phyloP scores from a whole-genome alignment of 768 basidiomycete species.

The Amanita rimosa region DNA sequence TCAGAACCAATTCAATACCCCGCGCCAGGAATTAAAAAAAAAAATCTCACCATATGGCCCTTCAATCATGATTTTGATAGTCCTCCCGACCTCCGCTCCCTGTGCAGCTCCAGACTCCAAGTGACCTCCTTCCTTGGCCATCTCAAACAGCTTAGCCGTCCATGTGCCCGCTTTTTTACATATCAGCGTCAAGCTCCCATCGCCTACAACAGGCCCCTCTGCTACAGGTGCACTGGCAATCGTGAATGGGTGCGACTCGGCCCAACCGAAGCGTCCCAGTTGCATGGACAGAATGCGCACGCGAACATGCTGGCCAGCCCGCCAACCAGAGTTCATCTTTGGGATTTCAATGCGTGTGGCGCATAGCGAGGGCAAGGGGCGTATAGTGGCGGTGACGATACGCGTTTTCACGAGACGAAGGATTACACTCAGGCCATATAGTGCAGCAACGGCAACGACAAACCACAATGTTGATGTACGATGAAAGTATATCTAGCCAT shows the following conservation, averaged over 20 bases:
- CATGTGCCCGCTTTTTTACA: constrained; percentile 38
- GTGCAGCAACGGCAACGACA: no score
- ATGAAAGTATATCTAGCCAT: no score
- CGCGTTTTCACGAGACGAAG: not conserved
- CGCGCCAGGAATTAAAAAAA: not conserved
- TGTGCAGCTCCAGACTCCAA: constrained; percentile 8
- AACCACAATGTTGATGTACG: no score
- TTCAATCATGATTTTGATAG: constrained; percentile 26
- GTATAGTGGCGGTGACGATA: not conserved
- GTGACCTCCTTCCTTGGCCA: constrained; percentile 12
- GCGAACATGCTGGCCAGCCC: not conserved
- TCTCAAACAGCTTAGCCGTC: constrained; percentile 31
- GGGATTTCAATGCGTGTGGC: not conserved
- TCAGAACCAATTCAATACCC: not conserved
- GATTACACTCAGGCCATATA: not conserved
- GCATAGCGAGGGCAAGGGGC: not conserved
- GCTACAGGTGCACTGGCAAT: constrained; percentile 38
- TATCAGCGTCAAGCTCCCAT: constrained; percentile 37
- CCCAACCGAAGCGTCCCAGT: constrained; percentile 45
- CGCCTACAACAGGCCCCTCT: constrained; percentile 29
- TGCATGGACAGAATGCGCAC: constrained; percentile 42
- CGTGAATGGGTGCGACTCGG: constrained; percentile 72
- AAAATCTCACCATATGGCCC: constrained; percentile 25
- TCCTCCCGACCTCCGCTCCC: constrained; percentile 8
- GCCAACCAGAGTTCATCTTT: not conserved